Base-by-base conservation (phyloP, 139 green algal genomes). In the Pleodorina starrii region DNA sequence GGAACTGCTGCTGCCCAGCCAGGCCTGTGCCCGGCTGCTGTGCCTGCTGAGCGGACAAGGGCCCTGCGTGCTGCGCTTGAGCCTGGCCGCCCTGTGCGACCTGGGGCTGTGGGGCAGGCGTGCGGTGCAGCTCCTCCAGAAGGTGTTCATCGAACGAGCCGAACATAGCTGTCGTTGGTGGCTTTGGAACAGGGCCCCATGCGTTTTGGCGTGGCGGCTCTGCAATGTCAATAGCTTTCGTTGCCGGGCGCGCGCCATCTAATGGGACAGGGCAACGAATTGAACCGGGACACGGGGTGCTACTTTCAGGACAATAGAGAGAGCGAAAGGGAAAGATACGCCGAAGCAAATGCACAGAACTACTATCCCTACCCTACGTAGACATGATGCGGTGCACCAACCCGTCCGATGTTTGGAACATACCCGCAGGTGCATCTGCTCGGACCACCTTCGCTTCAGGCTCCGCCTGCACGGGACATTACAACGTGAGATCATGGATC, bases 101-200 rank as follows among this genome's bases (percentile, higher is more conserved):
- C 7, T 76, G 59, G 25, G 50, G 60, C n/a, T 44, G 38, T 19
- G 57, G 87, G 27, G 87, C 78, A 23, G 78, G 60, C 21, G 71
- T 63, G 38, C 88, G 88, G 29, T 82, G 60, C 5, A 91, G 88
- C 80, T 91, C 68, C 81, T 91, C 88, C 19, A 89, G 72, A 12
- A 87, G 57, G 27, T 82, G 68, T 72, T 91, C 69, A 35, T 91
- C 88, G 40, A 91, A 91, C 0, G 88, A 91, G 71, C 88, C 88
- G 73, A 91, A 91, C 88, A 91, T 91, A 32, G 88, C 88, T n/a
- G 80, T 46, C 0, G 71, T 44, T 0, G 73, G 68, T 12, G 68
- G 84, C 68, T 89, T 89, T 4, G 84, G 84, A 10, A 73, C 69
- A 1, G 57, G 25, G 32, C 82, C 82, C 84, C 84, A 89, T 5